Conservation (phyloP, 805 yeast genomes). For the Lipomyces yamanashiensis region DNA sequence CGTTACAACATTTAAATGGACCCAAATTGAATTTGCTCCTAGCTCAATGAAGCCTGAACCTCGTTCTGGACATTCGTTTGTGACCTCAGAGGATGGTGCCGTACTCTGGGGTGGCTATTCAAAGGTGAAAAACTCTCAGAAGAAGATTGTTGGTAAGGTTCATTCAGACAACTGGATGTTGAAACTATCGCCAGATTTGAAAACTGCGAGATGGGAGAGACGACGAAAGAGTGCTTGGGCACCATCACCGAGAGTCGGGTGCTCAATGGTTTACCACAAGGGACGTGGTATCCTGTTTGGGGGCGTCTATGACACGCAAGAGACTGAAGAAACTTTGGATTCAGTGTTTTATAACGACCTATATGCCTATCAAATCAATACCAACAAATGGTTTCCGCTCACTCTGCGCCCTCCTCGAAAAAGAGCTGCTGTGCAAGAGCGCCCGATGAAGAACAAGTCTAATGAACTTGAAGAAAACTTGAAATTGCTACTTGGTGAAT, state of each 20-base stretch:
- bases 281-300: conserved; percentile 94
- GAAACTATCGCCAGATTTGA: conserved; percentile 83
- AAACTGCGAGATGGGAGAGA: conserved; percentile 83
- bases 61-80: conserved; percentile 87
- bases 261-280: conserved; percentile 84
- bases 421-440: conserved; percentile 48
- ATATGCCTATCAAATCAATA: conserved; percentile 79
- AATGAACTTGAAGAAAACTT: conserved; percentile 73
- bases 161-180: conserved; percentile 83
- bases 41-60: conserved; percentile 85
- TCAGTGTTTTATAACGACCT: conserved; percentile 82
- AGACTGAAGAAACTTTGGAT: conserved; percentile 88
- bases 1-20: conserved; percentile 87
- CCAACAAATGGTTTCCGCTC: conserved; percentile 85
- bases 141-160: conserved; percentile 88
- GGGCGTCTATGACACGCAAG: conserved; percentile 93
- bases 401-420: conserved; percentile 65
- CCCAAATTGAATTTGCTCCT: conserved; percentile 82
- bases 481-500: conserved; percentile 50
- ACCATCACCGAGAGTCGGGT: conserved; percentile 94
- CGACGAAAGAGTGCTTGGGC: conserved; percentile 86
- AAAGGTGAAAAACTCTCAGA: conserved; percentile 83
- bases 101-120: conserved; percentile 91
- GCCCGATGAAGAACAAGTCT: conserved; percentile 65
- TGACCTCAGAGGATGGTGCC: conserved; percentile 80